Conservation (phyloP, 208 protist genomes). For the Leptomonas pyrrhocoris region DNA sequence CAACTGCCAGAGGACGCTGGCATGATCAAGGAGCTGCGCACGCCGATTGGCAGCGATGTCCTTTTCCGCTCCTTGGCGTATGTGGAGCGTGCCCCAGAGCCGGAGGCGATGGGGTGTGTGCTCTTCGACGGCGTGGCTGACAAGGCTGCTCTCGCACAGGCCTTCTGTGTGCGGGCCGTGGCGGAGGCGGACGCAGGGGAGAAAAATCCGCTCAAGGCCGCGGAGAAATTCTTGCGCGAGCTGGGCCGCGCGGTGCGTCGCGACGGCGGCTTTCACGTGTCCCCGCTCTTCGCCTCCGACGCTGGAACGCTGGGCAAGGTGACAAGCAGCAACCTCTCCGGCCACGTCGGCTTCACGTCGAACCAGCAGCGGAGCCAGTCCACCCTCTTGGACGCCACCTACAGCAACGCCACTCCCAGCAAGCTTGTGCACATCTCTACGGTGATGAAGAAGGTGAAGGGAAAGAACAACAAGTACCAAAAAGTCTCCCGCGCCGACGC, state of each 20-base stretch:
- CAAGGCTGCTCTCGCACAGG: constrained; percentile 68
- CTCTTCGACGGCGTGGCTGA: constrained; percentile 70
- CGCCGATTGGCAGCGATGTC: constrained; percentile 59
- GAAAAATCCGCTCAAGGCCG: constrained; percentile 48
- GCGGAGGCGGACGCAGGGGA: constrained; percentile 17
- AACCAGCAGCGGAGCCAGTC: constrained; percentile 74
- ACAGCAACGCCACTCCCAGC: constrained; percentile 86
- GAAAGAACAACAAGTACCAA: constrained; percentile 42
- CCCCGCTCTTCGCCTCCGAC: constrained; percentile 72
- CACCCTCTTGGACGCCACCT: constrained; percentile 78
- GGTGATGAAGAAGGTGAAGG: constrained; percentile 39
- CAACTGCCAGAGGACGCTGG: constrained; percentile 71
- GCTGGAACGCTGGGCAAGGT: constrained; percentile 81
- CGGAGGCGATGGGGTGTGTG: constrained; percentile 71
- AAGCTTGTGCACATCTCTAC: constrained; percentile 84
- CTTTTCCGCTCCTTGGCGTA: constrained; percentile 73
- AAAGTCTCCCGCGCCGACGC: constrained; percentile 57
- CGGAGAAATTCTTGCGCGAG: constrained; percentile 69
- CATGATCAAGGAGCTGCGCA: constrained; percentile 59
- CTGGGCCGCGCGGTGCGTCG: constrained; percentile 82
- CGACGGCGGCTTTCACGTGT: constrained; percentile 86
- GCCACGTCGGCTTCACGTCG: constrained; percentile 76
- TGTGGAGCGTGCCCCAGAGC: constrained; percentile 69
- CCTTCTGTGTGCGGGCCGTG: constrained; percentile 72
- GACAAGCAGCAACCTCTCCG: constrained; percentile 77